Evolutionary conservation across 2,329 filamentous ascomycete genomes (phyloP).

Genomic region (Fusarium praegraminearum): DNA sequence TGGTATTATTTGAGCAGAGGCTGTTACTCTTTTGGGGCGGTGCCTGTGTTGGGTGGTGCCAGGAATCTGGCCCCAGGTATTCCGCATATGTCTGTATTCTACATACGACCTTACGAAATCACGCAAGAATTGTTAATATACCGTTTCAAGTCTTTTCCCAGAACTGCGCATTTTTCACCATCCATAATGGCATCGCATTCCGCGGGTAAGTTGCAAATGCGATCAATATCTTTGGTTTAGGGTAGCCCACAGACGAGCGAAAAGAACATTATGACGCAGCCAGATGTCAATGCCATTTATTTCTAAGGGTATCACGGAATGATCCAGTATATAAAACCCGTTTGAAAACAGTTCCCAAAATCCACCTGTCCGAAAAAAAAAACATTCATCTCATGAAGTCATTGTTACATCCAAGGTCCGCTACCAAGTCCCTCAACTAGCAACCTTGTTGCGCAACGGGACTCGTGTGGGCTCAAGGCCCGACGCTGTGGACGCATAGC

Average conservation of each 20-base stretch:
- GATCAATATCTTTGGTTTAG: neutral
- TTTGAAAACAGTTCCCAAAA: neutral
- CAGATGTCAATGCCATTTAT: conserved; percentile 30
- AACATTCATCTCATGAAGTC: conserved; percentile 19
- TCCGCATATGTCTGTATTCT: neutral
- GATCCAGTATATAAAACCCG: conserved; percentile 17
- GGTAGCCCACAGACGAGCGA: neutral
- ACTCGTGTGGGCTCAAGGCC: conserved; percentile 15
- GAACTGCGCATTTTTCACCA: neutral
- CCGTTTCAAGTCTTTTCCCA: neutral
- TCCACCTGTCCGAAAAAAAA: neutral
- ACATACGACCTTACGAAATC: neutral
- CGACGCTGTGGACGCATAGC: conserved; percentile 16
- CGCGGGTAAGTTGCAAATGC: neutral
- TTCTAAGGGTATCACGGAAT: conserved; percentile 39
- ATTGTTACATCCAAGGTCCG: neutral
- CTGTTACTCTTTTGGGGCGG: neutral
- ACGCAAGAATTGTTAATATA: neutral
- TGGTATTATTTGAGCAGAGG: neutral
- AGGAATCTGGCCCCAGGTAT: neutral
- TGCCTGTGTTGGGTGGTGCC: neutral
- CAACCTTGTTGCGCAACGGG: neutral
- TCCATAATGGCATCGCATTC: neutral
- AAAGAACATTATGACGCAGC: neutral
- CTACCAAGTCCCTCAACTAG: neutral